These are phyloP conservation scores for Periglandula ipomoeae DNA, from an alignment of 2,329 filamentous ascomycete species.

Conservation along the genomic window DNA sequence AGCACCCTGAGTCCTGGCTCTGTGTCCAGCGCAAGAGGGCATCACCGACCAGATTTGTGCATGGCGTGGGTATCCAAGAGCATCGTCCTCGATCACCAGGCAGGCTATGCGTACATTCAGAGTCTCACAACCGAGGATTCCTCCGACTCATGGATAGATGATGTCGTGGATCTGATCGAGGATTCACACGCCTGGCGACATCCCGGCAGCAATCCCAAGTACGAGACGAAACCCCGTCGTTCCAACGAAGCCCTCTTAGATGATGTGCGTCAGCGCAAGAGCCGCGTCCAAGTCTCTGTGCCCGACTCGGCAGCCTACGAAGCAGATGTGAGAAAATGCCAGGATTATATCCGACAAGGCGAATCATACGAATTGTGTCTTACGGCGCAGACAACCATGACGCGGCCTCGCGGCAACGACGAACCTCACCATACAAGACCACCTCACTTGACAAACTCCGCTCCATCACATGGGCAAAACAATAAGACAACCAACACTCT, in stretches of 20 bases:
- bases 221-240: constrained; percentile 7
- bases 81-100: constrained; percentile 65
- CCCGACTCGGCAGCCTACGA: constrained; percentile 49
- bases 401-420: constrained; percentile 32
- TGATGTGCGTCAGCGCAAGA: constrained; percentile 6
- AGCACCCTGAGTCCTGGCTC: constrained; percentile 22
- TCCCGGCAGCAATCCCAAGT: constrained; percentile 5
- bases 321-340: constrained; percentile 57
- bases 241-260: constrained; percentile 13
- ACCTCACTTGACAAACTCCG: neutral
- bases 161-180: constrained; percentile 20
- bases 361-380: constrained; percentile 83
- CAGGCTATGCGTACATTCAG: constrained; percentile 56
- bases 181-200: constrained; percentile 23
- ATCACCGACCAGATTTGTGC: constrained; percentile 58
- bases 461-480: neutral
- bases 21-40: constrained; percentile 18
- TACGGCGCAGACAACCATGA: constrained; percentile 64
- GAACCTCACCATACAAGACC: constrained; percentile 21
- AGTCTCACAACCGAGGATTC: constrained; percentile 18
- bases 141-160: constrained; percentile 23
- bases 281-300: constrained; percentile 22
- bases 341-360: constrained; percentile 63
- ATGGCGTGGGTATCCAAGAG: constrained; percentile 70
- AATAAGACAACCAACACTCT: too few species aligned